Conservation (phyloP, 768 basidiomycete genomes). For the Tylopilus balloui region DNA sequence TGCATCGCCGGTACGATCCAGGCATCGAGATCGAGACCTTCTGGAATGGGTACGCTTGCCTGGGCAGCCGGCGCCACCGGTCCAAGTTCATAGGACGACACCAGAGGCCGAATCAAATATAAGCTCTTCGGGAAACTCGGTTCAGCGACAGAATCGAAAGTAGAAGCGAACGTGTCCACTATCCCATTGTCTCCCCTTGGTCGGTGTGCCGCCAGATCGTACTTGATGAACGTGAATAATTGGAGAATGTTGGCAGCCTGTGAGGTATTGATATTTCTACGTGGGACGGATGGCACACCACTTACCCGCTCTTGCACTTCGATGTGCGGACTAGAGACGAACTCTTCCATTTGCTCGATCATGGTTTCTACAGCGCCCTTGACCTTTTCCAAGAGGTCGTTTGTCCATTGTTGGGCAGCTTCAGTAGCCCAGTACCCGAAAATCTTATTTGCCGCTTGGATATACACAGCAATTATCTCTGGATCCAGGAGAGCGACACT, state of each 20-base stretch:
- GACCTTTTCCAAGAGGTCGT: conserved; percentile 62
- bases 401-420: conserved; percentile 72
- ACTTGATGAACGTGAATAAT: conserved; percentile 69
- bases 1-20: conserved; percentile 73
- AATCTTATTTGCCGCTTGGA: conserved; percentile 81
- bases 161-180: conserved; percentile 35
- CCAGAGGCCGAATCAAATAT: conserved; percentile 78
- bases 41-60: conserved; percentile 73
- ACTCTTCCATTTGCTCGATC: conserved; percentile 51
- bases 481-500: conserved; percentile 52
- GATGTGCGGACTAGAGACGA: conserved; percentile 61
- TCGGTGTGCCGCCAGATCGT: conserved; percentile 59
- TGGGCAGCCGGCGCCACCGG: conserved; percentile 82
- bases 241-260: conserved; percentile 82
- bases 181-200: conserved; percentile 37
- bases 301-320: conserved; percentile 91
- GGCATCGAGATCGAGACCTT: conserved; percentile 78
- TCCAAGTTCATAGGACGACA: conserved; percentile 73
- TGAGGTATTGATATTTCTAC: conserved; percentile 1
- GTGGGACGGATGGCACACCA: conserved; percentile 3
- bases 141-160: conserved; percentile 34
- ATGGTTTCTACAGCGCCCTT: conserved; percentile 61
- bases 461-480: conserved; percentile 70
- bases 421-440: conserved; percentile 83
- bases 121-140: conserved; percentile 84